Conservation (phyloP, 768 basidiomycete genomes). For the Boletus edulis region DNA sequence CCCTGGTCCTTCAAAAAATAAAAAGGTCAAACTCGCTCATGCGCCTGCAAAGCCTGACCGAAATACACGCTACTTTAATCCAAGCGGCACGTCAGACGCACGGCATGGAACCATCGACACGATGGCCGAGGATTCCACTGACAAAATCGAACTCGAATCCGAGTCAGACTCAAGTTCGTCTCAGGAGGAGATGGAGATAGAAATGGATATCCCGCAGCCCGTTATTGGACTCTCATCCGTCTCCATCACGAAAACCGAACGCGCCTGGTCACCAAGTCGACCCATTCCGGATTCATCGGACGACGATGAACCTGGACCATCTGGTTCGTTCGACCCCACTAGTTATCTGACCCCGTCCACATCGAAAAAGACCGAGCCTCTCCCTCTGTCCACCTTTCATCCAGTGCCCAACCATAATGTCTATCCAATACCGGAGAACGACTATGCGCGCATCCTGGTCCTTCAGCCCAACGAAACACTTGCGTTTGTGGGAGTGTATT, state of each 20-base stretch:
- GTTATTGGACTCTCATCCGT: constrained; percentile 8
- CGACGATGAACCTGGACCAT: constrained; percentile 34
- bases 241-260: constrained; percentile 22
- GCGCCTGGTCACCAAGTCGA: constrained; percentile 62
- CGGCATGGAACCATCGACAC: constrained; percentile 12
- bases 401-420: constrained; percentile 44
- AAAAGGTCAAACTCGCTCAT: constrained; percentile 30
- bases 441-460: constrained; percentile 35
- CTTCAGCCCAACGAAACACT: constrained; percentile 51
- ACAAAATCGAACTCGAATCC: constrained; percentile 37
- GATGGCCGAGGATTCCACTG: constrained; percentile 30
- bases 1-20: constrained; percentile 22
- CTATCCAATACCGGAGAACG: constrained; percentile 1
- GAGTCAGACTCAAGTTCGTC: constrained; percentile 27
- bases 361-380: constrained; percentile 14
- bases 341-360: neutral
- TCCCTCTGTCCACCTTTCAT: constrained; percentile 47
- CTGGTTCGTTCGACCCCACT: neutral
- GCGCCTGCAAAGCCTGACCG: constrained; percentile 19
- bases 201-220: constrained; percentile 14
- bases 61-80: constrained; percentile 34
- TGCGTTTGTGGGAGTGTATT: constrained; percentile 67
- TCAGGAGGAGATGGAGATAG: constrained; percentile 23
- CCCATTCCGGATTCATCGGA: constrained; percentile 48
- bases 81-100: constrained; percentile 31